Evolutionary conservation across 768 basidiomycete genomes (phyloP).

Genomic region (Trametes meyenii): DNA sequence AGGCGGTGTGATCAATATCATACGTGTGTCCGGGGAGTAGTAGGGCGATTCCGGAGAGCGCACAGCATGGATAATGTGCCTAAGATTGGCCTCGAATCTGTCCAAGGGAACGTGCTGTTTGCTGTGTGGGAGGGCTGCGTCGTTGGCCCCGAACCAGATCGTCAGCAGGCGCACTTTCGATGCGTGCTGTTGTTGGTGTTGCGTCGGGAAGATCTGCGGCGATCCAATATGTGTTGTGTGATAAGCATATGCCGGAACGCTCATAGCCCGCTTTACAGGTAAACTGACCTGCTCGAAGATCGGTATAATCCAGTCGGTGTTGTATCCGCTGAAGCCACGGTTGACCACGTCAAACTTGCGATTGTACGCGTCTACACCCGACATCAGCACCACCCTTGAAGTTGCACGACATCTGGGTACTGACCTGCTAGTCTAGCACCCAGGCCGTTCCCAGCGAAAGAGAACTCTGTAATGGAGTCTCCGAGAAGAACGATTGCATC

Average conservation of each 20-base stretch:
- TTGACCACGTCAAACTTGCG: constrained; percentile 87
- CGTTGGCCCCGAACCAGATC: constrained; percentile 93
- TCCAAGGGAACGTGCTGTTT: constrained; percentile 77
- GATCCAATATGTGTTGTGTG: no score
- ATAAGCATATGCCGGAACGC: background rate
- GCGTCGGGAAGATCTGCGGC: constrained; percentile 59
- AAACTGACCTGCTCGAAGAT: constrained; percentile 69
- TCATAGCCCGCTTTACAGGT: background rate
- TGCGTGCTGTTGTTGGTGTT: constrained; percentile 46
- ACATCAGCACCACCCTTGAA: background rate
- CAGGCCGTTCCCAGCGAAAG: constrained; percentile 64
- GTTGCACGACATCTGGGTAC: constrained; percentile 29
- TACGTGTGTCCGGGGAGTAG: constrained; percentile 73
- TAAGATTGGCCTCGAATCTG: constrained; percentile 66
- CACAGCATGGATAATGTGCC: constrained; percentile 61
- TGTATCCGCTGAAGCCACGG: constrained; percentile 84
- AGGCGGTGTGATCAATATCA: constrained; percentile 86
- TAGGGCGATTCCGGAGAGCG: constrained; percentile 61
- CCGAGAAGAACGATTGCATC: constrained; percentile 78
- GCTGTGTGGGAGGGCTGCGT: constrained; percentile 68
- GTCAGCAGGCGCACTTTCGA: constrained; percentile 71
- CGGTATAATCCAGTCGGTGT: constrained; percentile 83
- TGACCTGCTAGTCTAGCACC: constrained; percentile 67
- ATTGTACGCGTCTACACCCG: constrained; percentile 63
- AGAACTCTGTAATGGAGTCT: constrained; percentile 77